Evolutionary conservation across 1,284 basidiomycete species (phyloP), one percentile per base, ranked within the genome.

Genomic region (Melanopsichium pennsylvanicum): DNA sequence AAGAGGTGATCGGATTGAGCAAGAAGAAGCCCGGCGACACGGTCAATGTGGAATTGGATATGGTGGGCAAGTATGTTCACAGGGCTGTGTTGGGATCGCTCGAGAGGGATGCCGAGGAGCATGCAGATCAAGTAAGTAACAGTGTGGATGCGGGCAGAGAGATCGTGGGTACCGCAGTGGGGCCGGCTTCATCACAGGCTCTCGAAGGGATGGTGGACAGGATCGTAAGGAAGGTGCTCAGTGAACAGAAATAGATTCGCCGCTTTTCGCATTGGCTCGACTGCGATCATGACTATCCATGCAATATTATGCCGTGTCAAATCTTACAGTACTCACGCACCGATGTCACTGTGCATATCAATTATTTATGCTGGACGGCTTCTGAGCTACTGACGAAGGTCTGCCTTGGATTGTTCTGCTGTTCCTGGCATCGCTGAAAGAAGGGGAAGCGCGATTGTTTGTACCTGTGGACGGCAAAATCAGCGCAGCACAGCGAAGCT

Each of bases 21-120:
- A 60, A 38, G 38, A 79, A 79, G 62, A 75, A 67, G 57, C 57
- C 74, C 5, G 78, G 78, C 23, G 69, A 72, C n/a, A 63, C 54
- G 33, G 75, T 80, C 36, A 80, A 80, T 40, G 72, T 80, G 18
- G 78, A 80, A 60, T 67, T 80, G 35, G 78, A 80, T 50, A 80
- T 80, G 76, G 78, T 80, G 19, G 78, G 78, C 52, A 80, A 80
- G 56, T 80, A 78, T 55, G 78, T 79, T 16, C 62, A 76, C 51
- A 63, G 78, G 21, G 74, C 74, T n/a, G 71, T 75, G 5, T 41
- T 72, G 34, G 72, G 68, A 1, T 69, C 70, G 18, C 27, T 70
- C 10, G 67, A 70, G 46, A 40, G 66, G 27, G 61, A 70, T 40
- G 57, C 52, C 3, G 57, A 61, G 36, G 62, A 66, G 2, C 43